Evolutionary conservation across 805 yeast species (phyloP).

Genomic region (Hagleromyces aurorensis): DNA sequence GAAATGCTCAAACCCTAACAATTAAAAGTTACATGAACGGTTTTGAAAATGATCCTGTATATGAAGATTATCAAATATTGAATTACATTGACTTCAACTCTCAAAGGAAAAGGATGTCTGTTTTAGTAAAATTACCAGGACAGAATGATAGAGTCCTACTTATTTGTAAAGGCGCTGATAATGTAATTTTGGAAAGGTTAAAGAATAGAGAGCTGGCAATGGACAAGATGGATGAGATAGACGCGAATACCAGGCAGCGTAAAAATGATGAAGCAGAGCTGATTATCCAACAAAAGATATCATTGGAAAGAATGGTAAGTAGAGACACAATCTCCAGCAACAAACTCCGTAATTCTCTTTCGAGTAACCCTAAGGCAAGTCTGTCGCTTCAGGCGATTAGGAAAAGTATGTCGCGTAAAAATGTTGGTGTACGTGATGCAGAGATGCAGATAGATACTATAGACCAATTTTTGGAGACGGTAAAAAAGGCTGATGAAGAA

Average conservation of each 20-base stretch:
- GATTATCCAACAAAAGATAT: conserved; percentile 51
- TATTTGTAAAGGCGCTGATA: conserved; percentile 94
- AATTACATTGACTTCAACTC: conserved; percentile 84
- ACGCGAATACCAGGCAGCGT: conserved; percentile 49
- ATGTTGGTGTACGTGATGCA: conserved; percentile 14
- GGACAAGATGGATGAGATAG: conserved; percentile 56
- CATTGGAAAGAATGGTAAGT: conserved; percentile 31
- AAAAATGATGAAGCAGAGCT: conserved; percentile 71
- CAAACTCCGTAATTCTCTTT: conserved; percentile 29
- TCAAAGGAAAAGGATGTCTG: conserved; percentile 88
- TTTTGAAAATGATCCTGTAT: conserved; percentile 51
- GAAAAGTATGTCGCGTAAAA: conserved; percentile 23
- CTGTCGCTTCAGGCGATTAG: conserved; percentile 27
- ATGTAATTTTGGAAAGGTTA: conserved; percentile 71
- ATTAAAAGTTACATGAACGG: conserved; percentile 82
- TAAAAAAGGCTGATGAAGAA: conserved; percentile 42
- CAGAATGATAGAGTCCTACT: conserved; percentile 51
- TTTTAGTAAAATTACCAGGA: conserved; percentile 71
- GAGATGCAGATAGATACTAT: conserved; percentile 36
- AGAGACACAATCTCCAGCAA: conserved; percentile 23
- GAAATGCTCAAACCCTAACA: conserved; percentile 50
- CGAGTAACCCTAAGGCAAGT: conserved; percentile 22
- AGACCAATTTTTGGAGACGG: conserved; percentile 40
- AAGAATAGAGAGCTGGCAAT: conserved; percentile 50
- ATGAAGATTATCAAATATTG: conserved; percentile 65